These are phyloP conservation scores for Aspergillus sp. DNA, from an alignment of 2,329 filamentous ascomycete species.

Conservation along the genomic window DNA sequence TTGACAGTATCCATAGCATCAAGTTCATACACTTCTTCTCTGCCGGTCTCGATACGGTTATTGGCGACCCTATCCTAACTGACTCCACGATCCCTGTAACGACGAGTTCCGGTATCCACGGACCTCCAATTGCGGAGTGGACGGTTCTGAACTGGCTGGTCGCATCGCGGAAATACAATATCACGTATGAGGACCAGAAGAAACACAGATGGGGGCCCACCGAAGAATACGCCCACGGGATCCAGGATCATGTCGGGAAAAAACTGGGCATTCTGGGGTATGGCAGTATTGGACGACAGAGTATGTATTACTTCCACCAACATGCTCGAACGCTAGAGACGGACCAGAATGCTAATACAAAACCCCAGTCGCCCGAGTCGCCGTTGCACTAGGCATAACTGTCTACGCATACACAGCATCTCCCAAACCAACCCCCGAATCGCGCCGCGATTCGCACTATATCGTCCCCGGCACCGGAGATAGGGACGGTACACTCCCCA, in stretches of 20 bases:
- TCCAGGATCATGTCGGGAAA: slow-evolving; percentile 57
- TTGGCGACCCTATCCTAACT: slow-evolving; percentile 54
- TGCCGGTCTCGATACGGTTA: slow-evolving; percentile 57
- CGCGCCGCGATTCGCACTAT: slow-evolving; percentile 63
- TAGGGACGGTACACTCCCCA: slow-evolving; percentile 54
- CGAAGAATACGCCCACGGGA: slow-evolving; percentile 22
- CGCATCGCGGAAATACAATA: slow-evolving; percentile 55
- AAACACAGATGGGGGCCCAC: slow-evolving; percentile 50
- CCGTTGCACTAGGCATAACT: slow-evolving; percentile 66
- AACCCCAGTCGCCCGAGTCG: slow-evolving; percentile 53
- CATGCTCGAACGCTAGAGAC: neutral
- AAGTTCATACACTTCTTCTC: slow-evolving; percentile 58
- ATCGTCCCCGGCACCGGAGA: slow-evolving; percentile 67
- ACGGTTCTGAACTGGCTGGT: slow-evolving; percentile 62
- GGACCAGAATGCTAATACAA: slow-evolving; percentile 2
- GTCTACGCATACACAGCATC: slow-evolving; percentile 74
- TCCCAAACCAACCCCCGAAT: slow-evolving; percentile 65
- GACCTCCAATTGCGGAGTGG: slow-evolving; percentile 68
- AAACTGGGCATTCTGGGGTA: slow-evolving; percentile 62
- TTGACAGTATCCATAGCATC: slow-evolving; percentile 24
- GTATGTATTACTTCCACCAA: slow-evolving; percentile 31
- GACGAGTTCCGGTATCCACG: slow-evolving; percentile 58
- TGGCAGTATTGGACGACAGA: slow-evolving; percentile 62
- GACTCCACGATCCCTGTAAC: slow-evolving; percentile 54
- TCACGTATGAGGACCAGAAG: slow-evolving; percentile 59